Conservation (phyloP, 1,139 yeast genomes). For the Keqinozyma sinolaborantium region DNA sequence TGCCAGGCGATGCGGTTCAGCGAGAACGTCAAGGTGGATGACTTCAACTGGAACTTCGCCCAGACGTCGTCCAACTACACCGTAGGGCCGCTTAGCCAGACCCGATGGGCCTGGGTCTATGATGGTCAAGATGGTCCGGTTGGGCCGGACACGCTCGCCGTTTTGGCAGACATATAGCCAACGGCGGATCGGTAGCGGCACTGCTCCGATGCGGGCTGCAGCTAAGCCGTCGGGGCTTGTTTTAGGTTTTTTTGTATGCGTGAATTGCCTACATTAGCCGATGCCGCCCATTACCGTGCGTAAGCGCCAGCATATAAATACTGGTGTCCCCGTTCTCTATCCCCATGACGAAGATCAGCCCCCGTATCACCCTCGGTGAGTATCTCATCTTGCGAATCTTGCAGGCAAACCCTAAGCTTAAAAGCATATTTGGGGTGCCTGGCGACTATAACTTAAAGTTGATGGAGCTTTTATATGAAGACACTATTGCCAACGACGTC, state of each 20-base stretch:
- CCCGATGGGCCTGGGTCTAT: not conserved
- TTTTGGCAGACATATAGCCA: too few relatives aligned
- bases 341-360: constrained; percentile 9
- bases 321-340: not conserved
- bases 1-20: constrained; percentile 14
- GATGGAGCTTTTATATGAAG: constrained; percentile 32
- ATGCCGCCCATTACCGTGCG: not conserved
- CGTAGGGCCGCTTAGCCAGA: not conserved
- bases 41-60: constrained; percentile 8
- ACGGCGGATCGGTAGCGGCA: too few relatives aligned
- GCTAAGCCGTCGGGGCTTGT: too few relatives aligned
- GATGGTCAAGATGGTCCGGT: not conserved
- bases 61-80: not conserved
- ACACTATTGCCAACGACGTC: constrained; percentile 18
- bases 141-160: too few relatives aligned
- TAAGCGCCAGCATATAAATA: not conserved
- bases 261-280: not conserved
- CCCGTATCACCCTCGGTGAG: constrained; percentile 32
- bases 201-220: too few relatives aligned
- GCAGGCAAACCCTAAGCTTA: constrained; percentile 34
- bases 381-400: constrained; percentile 32
- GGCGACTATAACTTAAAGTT: constrained; percentile 41
- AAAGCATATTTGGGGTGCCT: constrained; percentile 37
- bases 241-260: not conserved
- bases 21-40: constrained; percentile 7